A percentile compares a stretch with the other conserved stretches of the same genome.
phyloP scores from a whole-genome alignment of 345 rosid species.

The Syzygium oleosum region DNA sequence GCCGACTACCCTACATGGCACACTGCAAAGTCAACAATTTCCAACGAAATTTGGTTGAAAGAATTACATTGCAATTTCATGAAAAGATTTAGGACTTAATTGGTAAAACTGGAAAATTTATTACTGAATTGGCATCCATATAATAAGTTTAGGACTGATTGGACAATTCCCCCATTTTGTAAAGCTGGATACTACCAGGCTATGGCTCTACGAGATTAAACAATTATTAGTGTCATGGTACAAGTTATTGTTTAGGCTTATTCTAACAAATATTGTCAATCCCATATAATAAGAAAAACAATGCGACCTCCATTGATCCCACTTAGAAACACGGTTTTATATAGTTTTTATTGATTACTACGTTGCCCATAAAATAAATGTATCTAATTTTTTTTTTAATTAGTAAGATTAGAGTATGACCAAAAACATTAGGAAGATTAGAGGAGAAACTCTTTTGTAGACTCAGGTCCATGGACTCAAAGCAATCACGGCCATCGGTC shows the following conservation, averaged over 20 bases:
- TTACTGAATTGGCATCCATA: neutral
- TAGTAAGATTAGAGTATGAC: neutral
- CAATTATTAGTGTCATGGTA: no score
- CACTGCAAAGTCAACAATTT: rapidly evolving
- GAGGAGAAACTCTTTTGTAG: neutral
- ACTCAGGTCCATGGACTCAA: neutral
- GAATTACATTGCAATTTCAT: neutral
- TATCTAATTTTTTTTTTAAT: neutral
- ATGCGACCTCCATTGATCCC: neutral
- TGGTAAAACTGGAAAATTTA: no score
- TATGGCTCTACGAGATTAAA: no score
- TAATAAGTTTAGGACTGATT: rapidly evolving
- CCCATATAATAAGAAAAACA: neutral
- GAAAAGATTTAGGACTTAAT: no score
- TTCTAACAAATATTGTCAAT: no score
- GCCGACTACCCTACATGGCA: neutral
- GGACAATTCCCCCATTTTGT: no score
- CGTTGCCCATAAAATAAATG: neutral
- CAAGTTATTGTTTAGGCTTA: no score
- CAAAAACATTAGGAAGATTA: neutral
- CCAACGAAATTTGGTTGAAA: neutral
- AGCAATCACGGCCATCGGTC: neutral
- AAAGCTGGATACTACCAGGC: no score
- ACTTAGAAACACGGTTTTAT: neutral
- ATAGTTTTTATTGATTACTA: neutral